phyloP scores from a whole-genome alignment of 345 rosid species.

The Camelina sativa region DNA sequence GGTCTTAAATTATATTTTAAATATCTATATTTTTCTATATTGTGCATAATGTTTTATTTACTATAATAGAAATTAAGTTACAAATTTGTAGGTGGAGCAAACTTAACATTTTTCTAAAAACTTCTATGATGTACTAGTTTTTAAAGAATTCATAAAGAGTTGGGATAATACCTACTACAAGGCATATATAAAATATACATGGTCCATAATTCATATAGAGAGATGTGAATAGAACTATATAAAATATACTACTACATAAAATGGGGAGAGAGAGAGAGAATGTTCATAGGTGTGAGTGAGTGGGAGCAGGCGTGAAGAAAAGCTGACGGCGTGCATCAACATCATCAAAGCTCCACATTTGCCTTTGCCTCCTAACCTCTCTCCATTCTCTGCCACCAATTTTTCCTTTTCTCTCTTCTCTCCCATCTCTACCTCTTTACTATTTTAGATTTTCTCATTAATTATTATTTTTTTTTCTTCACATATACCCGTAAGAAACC shows the following conservation, averaged over 20 bases:
- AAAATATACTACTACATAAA: background rate
- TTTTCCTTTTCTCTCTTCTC: conserved; percentile 36
- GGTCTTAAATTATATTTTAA: too few relatives aligned
- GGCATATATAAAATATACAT: background rate
- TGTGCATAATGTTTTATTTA: too few relatives aligned
- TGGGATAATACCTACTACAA: background rate
- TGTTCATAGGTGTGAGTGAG: conserved; percentile 50
- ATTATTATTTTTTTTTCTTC: background rate
- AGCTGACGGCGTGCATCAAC: conserved; percentile 99
- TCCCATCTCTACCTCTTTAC: conserved; percentile 29
- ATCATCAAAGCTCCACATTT: conserved; percentile 73
- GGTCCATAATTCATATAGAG: conserved; percentile 25
- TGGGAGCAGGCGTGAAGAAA: conserved; percentile 57
- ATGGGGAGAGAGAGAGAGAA: conserved; percentile 36
- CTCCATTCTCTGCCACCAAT: conserved; percentile 70
- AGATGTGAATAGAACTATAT: conserved; percentile 20
- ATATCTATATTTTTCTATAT: too few relatives aligned
- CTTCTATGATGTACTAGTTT: too few relatives aligned
- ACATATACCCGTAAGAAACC: conserved; percentile 38
- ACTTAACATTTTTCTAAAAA: too few relatives aligned
- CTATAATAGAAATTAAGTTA: too few relatives aligned
- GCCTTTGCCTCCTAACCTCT: conserved; percentile 72
- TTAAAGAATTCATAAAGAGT: background rate
- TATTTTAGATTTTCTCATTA: conserved; percentile 22
- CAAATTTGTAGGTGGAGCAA: too few relatives aligned